These are phyloP conservation scores for Venturiaceae sp. DNA, from an alignment of 2,329 filamentous ascomycete genomes.

Conservation along the genomic window DNA sequence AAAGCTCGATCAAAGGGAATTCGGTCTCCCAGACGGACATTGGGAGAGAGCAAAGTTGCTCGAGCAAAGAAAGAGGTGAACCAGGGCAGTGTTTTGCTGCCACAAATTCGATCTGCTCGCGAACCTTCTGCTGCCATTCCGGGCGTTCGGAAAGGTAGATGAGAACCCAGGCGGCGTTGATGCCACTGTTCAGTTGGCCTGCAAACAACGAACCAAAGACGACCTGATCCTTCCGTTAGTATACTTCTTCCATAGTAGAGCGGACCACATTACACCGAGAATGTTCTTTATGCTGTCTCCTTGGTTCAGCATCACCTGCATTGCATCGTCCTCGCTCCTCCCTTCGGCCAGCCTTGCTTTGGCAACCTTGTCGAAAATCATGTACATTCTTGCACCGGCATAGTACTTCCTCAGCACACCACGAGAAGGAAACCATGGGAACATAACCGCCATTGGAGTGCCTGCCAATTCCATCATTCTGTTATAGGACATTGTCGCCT, in stretches of 20 bases:
- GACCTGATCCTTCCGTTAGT: constrained; percentile 25
- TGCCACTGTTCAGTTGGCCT: constrained; percentile 45
- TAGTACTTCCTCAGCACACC: constrained; percentile 33
- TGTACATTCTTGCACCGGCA: constrained; percentile 39
- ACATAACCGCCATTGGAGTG: constrained; percentile 39
- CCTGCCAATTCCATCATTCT: constrained; percentile 35
- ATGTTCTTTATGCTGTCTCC: constrained; percentile 37
- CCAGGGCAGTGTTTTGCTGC: constrained; percentile 31
- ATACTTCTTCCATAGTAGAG: background rate
- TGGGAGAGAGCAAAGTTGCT: constrained; percentile 32
- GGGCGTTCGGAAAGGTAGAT: constrained; percentile 23
- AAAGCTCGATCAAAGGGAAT: constrained; percentile 43
- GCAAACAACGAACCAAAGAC: constrained; percentile 46
- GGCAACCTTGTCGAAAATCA: constrained; percentile 38
- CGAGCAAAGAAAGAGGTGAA: constrained; percentile 20
- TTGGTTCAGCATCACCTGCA: constrained; percentile 45
- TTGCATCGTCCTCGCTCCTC: constrained; percentile 35
- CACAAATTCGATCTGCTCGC: constrained; percentile 36
- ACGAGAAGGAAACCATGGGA: constrained; percentile 40
- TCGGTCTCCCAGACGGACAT: constrained; percentile 46
- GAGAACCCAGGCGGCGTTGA: constrained; percentile 43
- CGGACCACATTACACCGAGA: constrained; percentile 22
- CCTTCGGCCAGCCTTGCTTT: constrained; percentile 33
- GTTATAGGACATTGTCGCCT: constrained; percentile 35
- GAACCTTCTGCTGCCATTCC: constrained; percentile 35